Base-by-base conservation (phyloP, 768 basidiomycete genomes). In the Trametes punicea region DNA sequence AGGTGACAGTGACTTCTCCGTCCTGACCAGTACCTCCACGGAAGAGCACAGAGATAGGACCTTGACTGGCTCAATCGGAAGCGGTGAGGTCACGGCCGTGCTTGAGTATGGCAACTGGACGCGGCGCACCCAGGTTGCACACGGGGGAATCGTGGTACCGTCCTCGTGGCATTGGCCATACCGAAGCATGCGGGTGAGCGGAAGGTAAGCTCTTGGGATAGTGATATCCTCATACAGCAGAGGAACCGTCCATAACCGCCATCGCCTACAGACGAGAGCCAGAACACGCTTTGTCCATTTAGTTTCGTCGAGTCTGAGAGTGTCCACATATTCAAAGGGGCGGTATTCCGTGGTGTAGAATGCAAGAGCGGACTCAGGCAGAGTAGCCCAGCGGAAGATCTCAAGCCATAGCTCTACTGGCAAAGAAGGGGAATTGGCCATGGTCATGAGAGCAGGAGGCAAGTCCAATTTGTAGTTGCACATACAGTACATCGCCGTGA, bases 21-120 rank as follows among this genome's bases (percentile, higher is more conserved):
- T 80, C 20, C 86, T 75, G 47, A 81, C 73, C 18, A 87, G 79
- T 6, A 80, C 79, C 63, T 81, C 76, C 6, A 87, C 69, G 51
- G 73, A 68, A 3, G 77, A 69, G 60, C 83, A 86, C 6, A 67
- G 65, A 33, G 70, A 65, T 26, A 87, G 71, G 41, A 85, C 77
- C 51, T 79, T 73, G 26, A 81, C 63, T 7, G 79, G 71, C 26
- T 73, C 64, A 21, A 69, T 61, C 53, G 62, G 69, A 56, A 53
- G 67, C 36, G 60, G 65, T 30, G 65, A 64, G 25, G 67, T 67
- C 6, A 81, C 79, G 26, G 69, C 67, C 2, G 85, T 84, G 61
- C 73, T 75, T 10, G 70, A 60, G 65, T 84, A 88, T 2, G 85
- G 84, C 16, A 88, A 73, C 39, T 80, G 78, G 39, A 78, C 75